Base-by-base conservation (phyloP, 2,329 filamentous ascomycete species). In the Trichothecium sympodiale region DNA sequence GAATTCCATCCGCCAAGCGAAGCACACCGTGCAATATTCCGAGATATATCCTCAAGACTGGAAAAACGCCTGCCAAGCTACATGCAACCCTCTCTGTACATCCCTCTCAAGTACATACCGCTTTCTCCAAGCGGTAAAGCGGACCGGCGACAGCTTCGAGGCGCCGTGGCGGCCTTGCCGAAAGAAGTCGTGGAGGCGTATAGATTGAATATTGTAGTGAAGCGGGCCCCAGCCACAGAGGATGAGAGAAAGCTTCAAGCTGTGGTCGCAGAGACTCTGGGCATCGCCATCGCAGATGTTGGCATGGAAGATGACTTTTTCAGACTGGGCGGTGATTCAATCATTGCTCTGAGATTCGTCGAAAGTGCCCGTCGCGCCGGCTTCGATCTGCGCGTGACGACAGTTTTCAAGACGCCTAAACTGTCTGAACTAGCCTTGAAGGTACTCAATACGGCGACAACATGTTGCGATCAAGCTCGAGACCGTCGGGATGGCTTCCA, bases 61-160 rank as follows among this genome's bases (percentile, higher is more conserved):
- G 20, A 25, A 25, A 6, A 10, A 6, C 6, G 6, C 10, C 47
- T 65, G 5, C 55, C 64, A 0, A 43, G 46, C 3, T 51, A 59
- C 35, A 61, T 64, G 53, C 49, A 65, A n/a, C 65, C 64, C 0
- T 49, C 54, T 4, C 53, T 58, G 5, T 67, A 59, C 34, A 52
- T 69, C 8, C 62, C 64, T 1, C 51, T 68, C 18, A 54, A 52
- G 33, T 47, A 54, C 25, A 49, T 69, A 12, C 65, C 65, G 1
- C 42, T 67, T n/a, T 64, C 61, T 2, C 45, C 56, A 1, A 61
- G 61, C 0, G 52, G 67, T 31, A 61, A 69, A 44, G 53, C 31
- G 13, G 26, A 40, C 20, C 29, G 30, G 18, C 23, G 29, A 17
- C 28, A 16, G 25, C 29, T 35, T 10, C 20, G 10, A 10, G 20